These are phyloP conservation scores for Rhizopus stolonifer DNA, from an alignment of 371 early-diverging fungal species.

Conservation along the genomic window DNA sequence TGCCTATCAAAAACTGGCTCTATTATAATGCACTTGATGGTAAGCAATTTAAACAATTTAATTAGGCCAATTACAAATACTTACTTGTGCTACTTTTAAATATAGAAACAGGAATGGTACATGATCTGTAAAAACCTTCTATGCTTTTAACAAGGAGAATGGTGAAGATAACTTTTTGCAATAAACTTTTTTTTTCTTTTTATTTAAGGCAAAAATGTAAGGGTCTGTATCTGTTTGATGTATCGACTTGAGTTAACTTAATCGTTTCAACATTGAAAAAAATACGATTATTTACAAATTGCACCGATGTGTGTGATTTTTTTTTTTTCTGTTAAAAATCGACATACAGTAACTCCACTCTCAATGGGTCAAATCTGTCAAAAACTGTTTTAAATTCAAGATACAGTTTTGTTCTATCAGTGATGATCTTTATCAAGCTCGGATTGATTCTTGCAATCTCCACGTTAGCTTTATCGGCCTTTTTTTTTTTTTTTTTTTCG, in stretches of 20 bases:
- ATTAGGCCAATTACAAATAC: neutral
- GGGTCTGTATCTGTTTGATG: too few relatives aligned
- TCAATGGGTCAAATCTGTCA: too few relatives aligned
- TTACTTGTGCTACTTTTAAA: neutral
- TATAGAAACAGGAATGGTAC: neutral
- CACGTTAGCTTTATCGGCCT: neutral
- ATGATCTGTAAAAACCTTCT: neutral
- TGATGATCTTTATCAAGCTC: neutral
- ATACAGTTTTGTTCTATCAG: neutral
- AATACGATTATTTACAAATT: too few relatives aligned
- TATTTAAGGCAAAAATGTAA: too few relatives aligned
- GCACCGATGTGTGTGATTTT: too few relatives aligned
- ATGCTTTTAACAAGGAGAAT: too few relatives aligned
- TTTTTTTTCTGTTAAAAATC: too few relatives aligned
- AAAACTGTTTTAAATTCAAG: neutral
- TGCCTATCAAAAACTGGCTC: constrained; percentile 83
- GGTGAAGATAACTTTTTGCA: too few relatives aligned
- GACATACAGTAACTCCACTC: too few relatives aligned
- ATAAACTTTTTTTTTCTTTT: too few relatives aligned
- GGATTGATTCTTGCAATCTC: neutral
- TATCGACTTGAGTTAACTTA: too few relatives aligned
- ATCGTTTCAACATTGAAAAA: too few relatives aligned
- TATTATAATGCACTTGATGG: constrained; percentile 69
- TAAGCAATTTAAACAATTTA: constrained; percentile 21
- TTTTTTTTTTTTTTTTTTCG: neutral